A percentile compares a stretch with the other conserved stretches of the same genome.
These are phyloP conservation scores for Colletotrichum graminicola DNA, from an alignment of 2,329 filamentous ascomycete genomes.

Conservation along the genomic window DNA sequence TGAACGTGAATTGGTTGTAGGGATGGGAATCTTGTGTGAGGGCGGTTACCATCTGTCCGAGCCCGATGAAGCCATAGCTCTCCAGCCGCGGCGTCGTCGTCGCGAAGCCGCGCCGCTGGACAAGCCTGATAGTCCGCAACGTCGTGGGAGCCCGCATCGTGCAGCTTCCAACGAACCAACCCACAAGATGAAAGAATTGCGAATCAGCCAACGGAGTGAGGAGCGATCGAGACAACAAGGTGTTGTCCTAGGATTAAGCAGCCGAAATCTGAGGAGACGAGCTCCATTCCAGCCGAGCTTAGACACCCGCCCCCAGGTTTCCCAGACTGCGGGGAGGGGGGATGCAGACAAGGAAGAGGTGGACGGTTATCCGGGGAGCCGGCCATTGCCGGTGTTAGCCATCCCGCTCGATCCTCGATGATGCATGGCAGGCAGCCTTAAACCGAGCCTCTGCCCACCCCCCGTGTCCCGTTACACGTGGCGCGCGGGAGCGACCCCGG, in stretches of 20 bases:
- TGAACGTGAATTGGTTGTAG: too few relatives aligned
- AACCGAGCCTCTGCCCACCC: not conserved
- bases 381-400: slow-evolving; percentile 52
- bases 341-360: not conserved
- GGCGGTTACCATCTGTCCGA: slow-evolving; percentile 69
- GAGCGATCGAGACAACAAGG: not conserved
- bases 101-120: slow-evolving; percentile 64
- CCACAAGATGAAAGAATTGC: not conserved
- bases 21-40: not conserved
- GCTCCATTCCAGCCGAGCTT: slow-evolving; percentile 25
- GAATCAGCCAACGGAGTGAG: not conserved
- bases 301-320: slow-evolving; percentile 14
- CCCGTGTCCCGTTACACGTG: slow-evolving; percentile 23
- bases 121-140: slow-evolving; percentile 47
- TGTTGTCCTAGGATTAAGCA: not conserved
- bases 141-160: slow-evolving; percentile 21
- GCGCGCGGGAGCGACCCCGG: slow-evolving; percentile 28
- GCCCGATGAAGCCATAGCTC: slow-evolving; percentile 69
- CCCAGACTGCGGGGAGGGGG: slow-evolving; percentile 21
- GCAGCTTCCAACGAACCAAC: slow-evolving; percentile 35
- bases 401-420: slow-evolving; percentile 37
- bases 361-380: slow-evolving; percentile 48
- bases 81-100: slow-evolving; percentile 61
- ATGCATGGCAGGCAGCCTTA: slow-evolving; percentile 14
- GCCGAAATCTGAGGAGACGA: not conserved